These are phyloP conservation scores for Chaetomium strumarium DNA, from an alignment of 2,329 filamentous ascomycete genomes.

Conservation along the genomic window DNA sequence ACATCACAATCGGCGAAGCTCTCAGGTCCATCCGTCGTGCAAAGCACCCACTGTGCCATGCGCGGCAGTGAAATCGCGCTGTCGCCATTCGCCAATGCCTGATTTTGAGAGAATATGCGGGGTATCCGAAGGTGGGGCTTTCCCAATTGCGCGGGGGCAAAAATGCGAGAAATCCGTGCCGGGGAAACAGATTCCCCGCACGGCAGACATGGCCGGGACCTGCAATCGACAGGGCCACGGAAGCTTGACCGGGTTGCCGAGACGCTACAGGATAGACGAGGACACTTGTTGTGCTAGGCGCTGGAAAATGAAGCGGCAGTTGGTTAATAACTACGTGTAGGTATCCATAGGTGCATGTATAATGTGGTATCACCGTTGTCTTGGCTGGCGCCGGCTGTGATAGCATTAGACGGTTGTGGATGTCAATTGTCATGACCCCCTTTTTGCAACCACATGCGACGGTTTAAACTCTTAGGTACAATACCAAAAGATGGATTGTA, in stretches of 20 bases:
- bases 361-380: background rate
- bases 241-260: slow-evolving; percentile 9
- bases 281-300: too few relatives aligned
- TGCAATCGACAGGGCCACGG: background rate
- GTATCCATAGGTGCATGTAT: background rate
- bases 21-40: background rate
- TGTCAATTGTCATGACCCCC: too few relatives aligned
- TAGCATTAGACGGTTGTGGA: too few relatives aligned
- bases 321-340: too few relatives aligned
- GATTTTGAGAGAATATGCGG: slow-evolving; percentile 6
- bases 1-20: background rate
- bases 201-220: background rate
- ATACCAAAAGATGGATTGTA: too few relatives aligned
- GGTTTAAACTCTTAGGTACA: too few relatives aligned
- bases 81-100: background rate
- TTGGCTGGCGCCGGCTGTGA: too few relatives aligned
- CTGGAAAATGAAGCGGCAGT: background rate
- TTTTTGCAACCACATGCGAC: too few relatives aligned
- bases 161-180: background rate
- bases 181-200: slow-evolving; percentile 19
- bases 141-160: background rate
- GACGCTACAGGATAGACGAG: slow-evolving; percentile 6
- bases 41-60: slow-evolving; percentile 7
- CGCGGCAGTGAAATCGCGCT: slow-evolving; percentile 7
- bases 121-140: background rate